Percentiles rank a stretch among this genome's conserved stretches.
phyloP scores from a whole-genome alignment of 2,329 filamentous ascomycete genomes.

The Fusarium euwallaceae region DNA sequence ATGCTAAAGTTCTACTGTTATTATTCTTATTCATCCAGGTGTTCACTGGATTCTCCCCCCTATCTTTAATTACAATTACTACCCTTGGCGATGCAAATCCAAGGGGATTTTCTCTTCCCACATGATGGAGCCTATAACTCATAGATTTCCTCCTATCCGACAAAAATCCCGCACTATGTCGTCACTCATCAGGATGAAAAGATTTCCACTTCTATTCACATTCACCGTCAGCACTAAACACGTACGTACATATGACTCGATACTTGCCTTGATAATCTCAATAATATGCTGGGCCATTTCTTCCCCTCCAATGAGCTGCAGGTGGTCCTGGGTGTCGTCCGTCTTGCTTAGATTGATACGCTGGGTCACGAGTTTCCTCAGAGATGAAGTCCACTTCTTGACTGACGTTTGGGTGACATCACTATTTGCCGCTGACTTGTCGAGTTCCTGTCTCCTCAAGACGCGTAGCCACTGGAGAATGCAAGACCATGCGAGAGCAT shows the following conservation, averaged over 20 bases:
- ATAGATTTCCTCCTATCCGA: no score
- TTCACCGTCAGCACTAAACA: not conserved
- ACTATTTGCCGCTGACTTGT: not conserved
- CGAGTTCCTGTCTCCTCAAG: not conserved
- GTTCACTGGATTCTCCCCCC: no score
- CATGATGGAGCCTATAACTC: no score
- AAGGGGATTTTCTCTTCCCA: no score
- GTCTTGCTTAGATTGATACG: not conserved
- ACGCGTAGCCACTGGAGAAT: not conserved
- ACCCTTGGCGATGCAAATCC: no score
- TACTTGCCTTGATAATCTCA: not conserved
- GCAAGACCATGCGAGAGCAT: not conserved
- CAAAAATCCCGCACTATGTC: no score
- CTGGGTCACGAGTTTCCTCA: not conserved
- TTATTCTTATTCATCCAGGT: no score
- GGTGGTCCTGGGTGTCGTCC: not conserved
- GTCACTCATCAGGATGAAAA: not conserved
- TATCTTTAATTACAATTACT: no score
- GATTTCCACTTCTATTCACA: not conserved
- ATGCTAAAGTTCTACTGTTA: no score
- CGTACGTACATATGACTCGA: not conserved
- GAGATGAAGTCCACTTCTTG: not conserved
- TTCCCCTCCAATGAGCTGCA: not conserved
- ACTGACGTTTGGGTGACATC: not conserved
- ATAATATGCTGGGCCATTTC: not conserved